phyloP scores from a whole-genome alignment of 768 basidiomycete genomes.

The Gautieria morchelliformis region DNA sequence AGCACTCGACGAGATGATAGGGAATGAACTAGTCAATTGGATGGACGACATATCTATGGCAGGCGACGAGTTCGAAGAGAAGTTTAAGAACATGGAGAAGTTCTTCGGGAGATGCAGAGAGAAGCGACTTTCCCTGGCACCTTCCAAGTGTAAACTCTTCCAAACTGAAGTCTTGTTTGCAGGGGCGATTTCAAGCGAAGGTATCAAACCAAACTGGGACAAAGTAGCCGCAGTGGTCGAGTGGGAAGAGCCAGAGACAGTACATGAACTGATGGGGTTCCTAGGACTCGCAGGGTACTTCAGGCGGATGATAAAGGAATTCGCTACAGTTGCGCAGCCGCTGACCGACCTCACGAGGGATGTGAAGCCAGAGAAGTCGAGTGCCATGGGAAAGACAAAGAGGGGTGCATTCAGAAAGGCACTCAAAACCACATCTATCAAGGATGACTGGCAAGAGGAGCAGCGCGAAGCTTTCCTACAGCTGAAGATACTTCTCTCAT shows the following conservation, averaged over 20 bases:
- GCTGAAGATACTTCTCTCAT: slow-evolving; percentile 24
- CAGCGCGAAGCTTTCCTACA: slow-evolving; percentile 16
- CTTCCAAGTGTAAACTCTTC: slow-evolving; percentile 30
- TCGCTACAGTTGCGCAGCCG: slow-evolving; percentile 22
- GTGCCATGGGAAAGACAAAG: slow-evolving; percentile 11
- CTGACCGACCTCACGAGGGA: slow-evolving; percentile 26
- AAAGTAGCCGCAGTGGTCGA: slow-evolving; percentile 31
- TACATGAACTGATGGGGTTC: slow-evolving; percentile 24
- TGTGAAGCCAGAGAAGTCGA: slow-evolving; percentile 6
- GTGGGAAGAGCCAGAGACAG: slow-evolving; percentile 19
- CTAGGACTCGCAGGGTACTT: slow-evolving; percentile 28
- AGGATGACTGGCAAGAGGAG: slow-evolving; percentile 12
- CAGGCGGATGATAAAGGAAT: slow-evolving; percentile 24
- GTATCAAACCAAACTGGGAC: slow-evolving; percentile 25
- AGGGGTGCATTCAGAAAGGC: slow-evolving; percentile 1
- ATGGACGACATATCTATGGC: slow-evolving; percentile 23
- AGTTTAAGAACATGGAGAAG: slow-evolving; percentile 11
- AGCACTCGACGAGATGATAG: slow-evolving; percentile 10
- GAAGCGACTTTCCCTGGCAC: too few species aligned
- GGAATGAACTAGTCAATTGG: too few species aligned
- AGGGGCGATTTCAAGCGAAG: slow-evolving; percentile 24
- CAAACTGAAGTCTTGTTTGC: slow-evolving; percentile 28
- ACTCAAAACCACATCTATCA: slow-evolving; percentile 17
- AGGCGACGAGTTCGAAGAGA: slow-evolving; percentile 23
- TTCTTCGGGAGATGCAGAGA: slow-evolving; percentile 21